A percentile compares a stretch with the other conserved stretches of the same genome.
Conservation (phyloP, 805 yeast genomes). For the Isabelozyma rhagii region DNA sequence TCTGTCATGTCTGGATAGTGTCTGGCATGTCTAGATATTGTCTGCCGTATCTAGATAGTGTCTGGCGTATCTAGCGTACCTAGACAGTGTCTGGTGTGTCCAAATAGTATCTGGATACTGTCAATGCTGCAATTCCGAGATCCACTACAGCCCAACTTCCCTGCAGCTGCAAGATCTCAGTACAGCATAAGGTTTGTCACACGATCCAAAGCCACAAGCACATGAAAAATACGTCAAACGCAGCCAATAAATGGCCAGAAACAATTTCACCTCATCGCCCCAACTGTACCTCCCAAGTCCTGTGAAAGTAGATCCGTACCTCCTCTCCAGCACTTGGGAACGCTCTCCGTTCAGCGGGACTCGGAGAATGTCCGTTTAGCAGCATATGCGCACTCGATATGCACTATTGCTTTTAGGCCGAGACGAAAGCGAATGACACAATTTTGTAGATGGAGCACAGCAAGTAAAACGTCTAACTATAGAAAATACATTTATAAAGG, state of each 20-base stretch:
- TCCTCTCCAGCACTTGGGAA: no score
- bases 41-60: no score
- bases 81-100: no score
- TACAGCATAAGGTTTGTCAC: background rate
- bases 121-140: no score
- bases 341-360: background rate
- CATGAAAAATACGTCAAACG: background rate
- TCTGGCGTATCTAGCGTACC: no score
- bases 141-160: no score
- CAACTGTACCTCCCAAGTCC: no score
- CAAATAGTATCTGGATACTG: no score
- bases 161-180: background rate
- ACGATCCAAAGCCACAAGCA: background rate
- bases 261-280: background rate
- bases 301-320: no score
- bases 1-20: no score
- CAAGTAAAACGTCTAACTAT: background rate
- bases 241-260: background rate
- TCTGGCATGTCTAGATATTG: no score
- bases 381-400: background rate
- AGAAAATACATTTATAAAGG: no score
- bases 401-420: background rate
- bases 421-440: background rate
- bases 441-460: background rate
- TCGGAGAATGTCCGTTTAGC: background rate